Evolutionary conservation across 768 basidiomycete species (phyloP), one percentile per base, ranked within the genome.

Genomic region (Leccinum rimulosum): DNA sequence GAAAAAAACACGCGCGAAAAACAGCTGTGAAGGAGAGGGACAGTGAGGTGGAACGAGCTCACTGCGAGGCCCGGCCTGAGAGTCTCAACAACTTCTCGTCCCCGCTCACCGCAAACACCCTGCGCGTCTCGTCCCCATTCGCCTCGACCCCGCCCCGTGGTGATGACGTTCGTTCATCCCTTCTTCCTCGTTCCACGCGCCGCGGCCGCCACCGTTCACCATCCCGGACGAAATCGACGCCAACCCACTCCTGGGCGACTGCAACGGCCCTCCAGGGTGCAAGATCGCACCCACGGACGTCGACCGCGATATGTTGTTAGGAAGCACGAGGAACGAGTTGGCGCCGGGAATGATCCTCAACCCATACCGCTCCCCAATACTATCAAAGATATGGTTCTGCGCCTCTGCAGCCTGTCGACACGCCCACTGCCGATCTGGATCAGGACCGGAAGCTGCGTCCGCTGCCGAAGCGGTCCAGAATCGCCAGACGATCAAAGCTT

Each of bases 341-440:
- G 82, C 76, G 2, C 89, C 90, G 0, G 91, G 91, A 53, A 93
- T 89, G 67, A 93, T 93, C 25, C 91, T 86, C 9, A 94, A 76
- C 1, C 89, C 88, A 67, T 89, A 93, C 0, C 88, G 85, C 69
- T 93, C 91, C 45, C 91, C 91, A 35, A 92, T 84, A 64, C 87
- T 89, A 70, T 93, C 92, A 68, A 91, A 93, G 62, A 93, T 91
- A 66, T 94, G 93, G 73, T 95, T 95, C 73, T 94, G 93, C 22
- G 93, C 93, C 70, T 93, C 92, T 0, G 91, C 90, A 1, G 93
- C 93, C 69, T 94, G 92, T 22, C 93, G 77, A 33, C 88, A 81
- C 0, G 91, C 93, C 93, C 93, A 95, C 57, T 83, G 84, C 11
- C 87, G 79, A 66, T 91, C 89, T 0, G 84, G 71, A 43, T 76